phyloP scores from a whole-genome alignment of 108 stramenopile species.

The Fragilariopsis cylindrus region DNA sequence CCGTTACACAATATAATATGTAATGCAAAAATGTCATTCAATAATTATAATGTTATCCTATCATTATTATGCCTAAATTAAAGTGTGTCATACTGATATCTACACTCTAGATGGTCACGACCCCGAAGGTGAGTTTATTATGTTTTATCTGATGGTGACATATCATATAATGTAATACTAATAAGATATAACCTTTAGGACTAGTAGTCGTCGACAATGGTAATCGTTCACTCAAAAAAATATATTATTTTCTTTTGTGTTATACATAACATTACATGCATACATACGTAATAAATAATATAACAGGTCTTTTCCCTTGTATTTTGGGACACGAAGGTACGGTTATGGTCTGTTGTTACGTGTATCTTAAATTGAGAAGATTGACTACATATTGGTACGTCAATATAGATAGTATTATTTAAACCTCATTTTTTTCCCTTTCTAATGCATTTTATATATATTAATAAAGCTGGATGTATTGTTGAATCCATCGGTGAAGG shows the following conservation, averaged over 20 bases:
- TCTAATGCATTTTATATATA: no score
- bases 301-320: constrained; percentile 89
- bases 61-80: no score
- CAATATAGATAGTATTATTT: no score
- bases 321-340: constrained; percentile 68
- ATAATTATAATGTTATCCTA: no score
- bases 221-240: not conserved
- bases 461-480: constrained; percentile 52
- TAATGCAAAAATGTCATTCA: no score
- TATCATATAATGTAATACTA: constrained; percentile 65
- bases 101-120: constrained; percentile 81
- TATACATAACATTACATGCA: not conserved
- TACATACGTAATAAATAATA: constrained; percentile 47
- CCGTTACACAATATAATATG: not conserved
- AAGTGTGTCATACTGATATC: constrained; percentile 72
- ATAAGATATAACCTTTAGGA: constrained; percentile 86
- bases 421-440: no score
- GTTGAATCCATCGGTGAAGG: constrained; percentile 89
- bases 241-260: not conserved
- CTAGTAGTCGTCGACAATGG: not conserved
- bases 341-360: no score
- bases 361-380: no score
- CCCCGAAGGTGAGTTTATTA: constrained; percentile 61
- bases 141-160: constrained; percentile 58
- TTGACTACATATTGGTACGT: no score